Conservation (phyloP, 371 early-diverging fungal species). For the Apophysomyces variabilis region DNA sequence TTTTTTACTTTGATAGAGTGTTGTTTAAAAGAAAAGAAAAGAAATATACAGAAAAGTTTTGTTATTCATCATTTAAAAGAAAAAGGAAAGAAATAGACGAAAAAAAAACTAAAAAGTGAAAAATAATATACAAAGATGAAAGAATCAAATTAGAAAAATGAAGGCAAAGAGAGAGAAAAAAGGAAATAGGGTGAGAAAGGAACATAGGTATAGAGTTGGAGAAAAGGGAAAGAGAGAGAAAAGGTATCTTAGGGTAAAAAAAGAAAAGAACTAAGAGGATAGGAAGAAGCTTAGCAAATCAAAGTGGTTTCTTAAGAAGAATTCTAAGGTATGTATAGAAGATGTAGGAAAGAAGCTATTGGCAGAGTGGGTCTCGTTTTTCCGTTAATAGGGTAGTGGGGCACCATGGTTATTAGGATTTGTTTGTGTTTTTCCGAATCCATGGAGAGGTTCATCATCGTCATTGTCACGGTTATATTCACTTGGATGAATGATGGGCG, state of each 20-base stretch:
- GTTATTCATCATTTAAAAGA: background rate
- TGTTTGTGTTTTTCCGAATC: slow-evolving; percentile 10
- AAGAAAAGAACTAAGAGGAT: slow-evolving; percentile 4
- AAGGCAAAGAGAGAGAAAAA: background rate
- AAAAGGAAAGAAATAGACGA: slow-evolving; percentile 1
- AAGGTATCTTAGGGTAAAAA: background rate
- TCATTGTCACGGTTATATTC: slow-evolving; percentile 37
- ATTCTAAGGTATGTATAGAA: background rate
- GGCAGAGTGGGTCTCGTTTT: no score
- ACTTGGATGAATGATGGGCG: slow-evolving; percentile 43
- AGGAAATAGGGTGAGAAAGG: background rate
- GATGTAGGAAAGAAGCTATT: background rate
- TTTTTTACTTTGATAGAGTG: no score
- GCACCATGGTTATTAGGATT: no score
- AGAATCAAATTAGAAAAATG: slow-evolving; percentile 10
- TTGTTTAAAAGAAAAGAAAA: slow-evolving; percentile 3
- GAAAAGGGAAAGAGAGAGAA: background rate
- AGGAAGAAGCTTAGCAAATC: background rate
- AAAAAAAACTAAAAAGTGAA: slow-evolving; percentile 6
- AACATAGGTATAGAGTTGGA: background rate
- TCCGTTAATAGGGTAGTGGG: no score
- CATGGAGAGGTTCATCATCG: slow-evolving; percentile 2
- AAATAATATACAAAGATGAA: slow-evolving; percentile 3
- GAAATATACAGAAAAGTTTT: background rate
- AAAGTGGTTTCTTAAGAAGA: background rate